phyloP scores from a whole-genome alignment of 1,284 basidiomycete species.

The Bondarzewia mesenterica region DNA sequence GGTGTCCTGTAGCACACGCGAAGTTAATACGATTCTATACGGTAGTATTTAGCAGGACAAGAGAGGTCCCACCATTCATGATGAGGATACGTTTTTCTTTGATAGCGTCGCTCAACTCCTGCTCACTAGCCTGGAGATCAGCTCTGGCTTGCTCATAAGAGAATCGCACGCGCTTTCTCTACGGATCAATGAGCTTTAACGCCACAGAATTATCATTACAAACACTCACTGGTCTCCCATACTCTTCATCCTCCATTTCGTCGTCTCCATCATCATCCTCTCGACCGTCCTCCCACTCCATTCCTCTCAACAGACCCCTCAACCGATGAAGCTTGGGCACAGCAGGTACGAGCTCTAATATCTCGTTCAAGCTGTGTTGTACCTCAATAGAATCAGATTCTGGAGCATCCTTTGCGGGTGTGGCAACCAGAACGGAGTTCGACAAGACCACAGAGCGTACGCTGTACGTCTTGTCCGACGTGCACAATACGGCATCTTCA shows the following conservation, averaged over 20 bases:
- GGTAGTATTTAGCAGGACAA: background rate
- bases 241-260: slow-evolving; percentile 29
- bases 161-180: slow-evolving; percentile 28
- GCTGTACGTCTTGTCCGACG: slow-evolving; percentile 66
- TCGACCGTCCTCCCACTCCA: slow-evolving; percentile 55
- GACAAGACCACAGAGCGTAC: slow-evolving; percentile 80
- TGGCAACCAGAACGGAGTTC: slow-evolving; percentile 75
- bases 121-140: slow-evolving; percentile 74
- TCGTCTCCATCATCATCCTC: slow-evolving; percentile 33
- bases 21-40: background rate
- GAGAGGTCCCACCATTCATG: slow-evolving; percentile 46
- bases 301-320: slow-evolving; percentile 49
- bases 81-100: slow-evolving; percentile 62
- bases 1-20: slow-evolving; percentile 34
- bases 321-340: slow-evolving; percentile 71
- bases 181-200: background rate
- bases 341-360: slow-evolving; percentile 68
- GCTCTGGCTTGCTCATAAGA: slow-evolving; percentile 54
- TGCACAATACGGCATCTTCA: slow-evolving; percentile 88
- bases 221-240: slow-evolving; percentile 5
- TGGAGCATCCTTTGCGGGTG: slow-evolving; percentile 32
- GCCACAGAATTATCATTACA: background rate
- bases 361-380: slow-evolving; percentile 64
- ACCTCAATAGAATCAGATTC: slow-evolving; percentile 41
- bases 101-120: slow-evolving; percentile 59